Evolutionary conservation across 805 yeast species (phyloP).

Genomic region (Suhomyces emberorum): DNA sequence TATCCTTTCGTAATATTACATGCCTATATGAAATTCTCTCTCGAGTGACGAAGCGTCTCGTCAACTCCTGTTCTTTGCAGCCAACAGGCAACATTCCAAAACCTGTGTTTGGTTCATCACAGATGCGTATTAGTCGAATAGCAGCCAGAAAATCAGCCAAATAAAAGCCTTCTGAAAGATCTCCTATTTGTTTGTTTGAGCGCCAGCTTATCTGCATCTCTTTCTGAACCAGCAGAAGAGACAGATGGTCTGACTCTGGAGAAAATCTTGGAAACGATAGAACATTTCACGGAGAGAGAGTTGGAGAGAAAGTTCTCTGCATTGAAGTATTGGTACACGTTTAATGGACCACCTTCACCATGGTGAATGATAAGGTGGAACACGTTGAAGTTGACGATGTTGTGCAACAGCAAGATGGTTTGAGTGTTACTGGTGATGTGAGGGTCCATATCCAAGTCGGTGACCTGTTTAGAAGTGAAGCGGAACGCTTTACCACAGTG

Average conservation of each 20-base stretch:
- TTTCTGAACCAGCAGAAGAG: constrained; percentile 2
- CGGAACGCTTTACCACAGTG: constrained; percentile 17
- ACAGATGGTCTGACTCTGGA: background rate
- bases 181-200: background rate
- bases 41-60: too few species aligned
- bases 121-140: too few species aligned
- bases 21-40: too few species aligned
- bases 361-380: constrained; percentile 10
- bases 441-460: constrained; percentile 5
- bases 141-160: too few species aligned
- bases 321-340: constrained; percentile 13
- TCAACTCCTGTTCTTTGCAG: too few species aligned
- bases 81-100: too few species aligned
- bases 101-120: too few species aligned
- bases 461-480: constrained; percentile 10
- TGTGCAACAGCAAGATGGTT: background rate
- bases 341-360: background rate
- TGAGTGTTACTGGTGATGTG: background rate
- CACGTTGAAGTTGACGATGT: constrained; percentile 2
- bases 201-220: background rate
- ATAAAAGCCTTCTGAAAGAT: background rate
- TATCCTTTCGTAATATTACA: too few species aligned
- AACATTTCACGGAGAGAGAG: background rate
- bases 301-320: constrained; percentile 10
- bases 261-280: background rate